A percentile compares a stretch with the other conserved stretches of the same genome.
Evolutionary conservation across 106 monocot genomes (phyloP).

Genomic region (Acorus calamus): DNA sequence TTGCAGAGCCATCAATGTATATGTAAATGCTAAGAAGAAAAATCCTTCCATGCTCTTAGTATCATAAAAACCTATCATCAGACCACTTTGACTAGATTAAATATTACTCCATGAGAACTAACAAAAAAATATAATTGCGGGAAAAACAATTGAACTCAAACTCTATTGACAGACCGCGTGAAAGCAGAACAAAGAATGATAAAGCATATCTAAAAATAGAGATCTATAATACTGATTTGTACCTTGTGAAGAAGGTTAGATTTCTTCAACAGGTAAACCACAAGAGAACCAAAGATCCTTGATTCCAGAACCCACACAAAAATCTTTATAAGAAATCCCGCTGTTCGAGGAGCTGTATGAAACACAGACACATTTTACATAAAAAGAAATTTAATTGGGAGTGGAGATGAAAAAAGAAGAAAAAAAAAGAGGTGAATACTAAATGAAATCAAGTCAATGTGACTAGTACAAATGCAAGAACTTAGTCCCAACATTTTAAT

Average conservation of each 20-base stretch:
- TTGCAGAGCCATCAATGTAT: no score
- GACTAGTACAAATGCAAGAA: no score
- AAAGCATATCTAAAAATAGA: background rate
- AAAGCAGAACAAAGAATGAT: background rate
- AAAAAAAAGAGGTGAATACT: no score
- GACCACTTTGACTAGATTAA: no score
- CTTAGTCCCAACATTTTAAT: no score
- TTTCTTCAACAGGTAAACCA: constrained; percentile 45
- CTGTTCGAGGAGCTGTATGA: constrained; percentile 65
- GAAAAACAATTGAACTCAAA: no score
- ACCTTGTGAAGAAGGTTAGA: constrained; percentile 84
- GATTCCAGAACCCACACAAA: constrained; percentile 85
- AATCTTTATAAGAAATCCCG: constrained; percentile 72
- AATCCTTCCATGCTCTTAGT: no score
- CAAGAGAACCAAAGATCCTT: constrained; percentile 42
- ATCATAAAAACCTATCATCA: no score
- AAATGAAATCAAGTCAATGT: no score
- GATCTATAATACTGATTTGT: background rate
- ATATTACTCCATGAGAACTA: no score
- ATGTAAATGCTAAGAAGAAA: no score
- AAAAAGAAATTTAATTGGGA: background rate
- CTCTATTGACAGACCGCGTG: background rate
- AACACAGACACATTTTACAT: constrained; percentile 1
- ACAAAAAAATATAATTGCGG: no score
- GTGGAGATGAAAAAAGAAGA: background rate